These are phyloP conservation scores for Sphagnum tenellum DNA, from an alignment of 225 moss, liverwort and hornwort genomes.

Conservation along the genomic window DNA sequence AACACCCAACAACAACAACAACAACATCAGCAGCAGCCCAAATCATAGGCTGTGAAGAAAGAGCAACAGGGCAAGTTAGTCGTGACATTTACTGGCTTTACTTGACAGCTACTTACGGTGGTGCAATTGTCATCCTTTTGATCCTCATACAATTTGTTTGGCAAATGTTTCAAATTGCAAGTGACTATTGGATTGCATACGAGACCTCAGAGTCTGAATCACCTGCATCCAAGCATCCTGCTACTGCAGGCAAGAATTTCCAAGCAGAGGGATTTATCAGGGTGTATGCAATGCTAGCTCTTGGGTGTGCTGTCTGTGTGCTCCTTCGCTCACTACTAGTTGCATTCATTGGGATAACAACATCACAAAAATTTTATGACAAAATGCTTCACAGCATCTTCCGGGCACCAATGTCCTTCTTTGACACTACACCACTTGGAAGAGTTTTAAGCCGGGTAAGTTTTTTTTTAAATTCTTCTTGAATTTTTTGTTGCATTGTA, in stretches of 20 bases:
- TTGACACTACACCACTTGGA: slow-evolving; percentile 57
- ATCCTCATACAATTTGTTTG: slow-evolving; percentile 31
- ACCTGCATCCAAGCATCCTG: background rate
- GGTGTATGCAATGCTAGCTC: slow-evolving; percentile 28
- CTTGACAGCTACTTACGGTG: slow-evolving; percentile 36
- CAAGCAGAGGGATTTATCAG: slow-evolving; percentile 18
- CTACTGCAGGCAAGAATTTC: slow-evolving; percentile 3
- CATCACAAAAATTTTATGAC: slow-evolving; percentile 33
- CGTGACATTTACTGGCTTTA: slow-evolving; percentile 38
- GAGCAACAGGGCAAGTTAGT: slow-evolving; percentile 45
- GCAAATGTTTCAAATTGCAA: slow-evolving; percentile 47
- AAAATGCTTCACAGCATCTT: slow-evolving; percentile 49
- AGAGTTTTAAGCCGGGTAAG: slow-evolving; percentile 57
- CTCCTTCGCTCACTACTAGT: slow-evolving; percentile 19
- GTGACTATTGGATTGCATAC: slow-evolving; percentile 67
- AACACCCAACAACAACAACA: background rate
- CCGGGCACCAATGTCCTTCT: slow-evolving; percentile 56
- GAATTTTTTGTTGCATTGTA: background rate
- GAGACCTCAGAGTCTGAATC: slow-evolving; percentile 12
- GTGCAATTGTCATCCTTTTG: slow-evolving; percentile 16
- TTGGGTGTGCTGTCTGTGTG: slow-evolving; percentile 23
- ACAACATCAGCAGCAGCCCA: slow-evolving; percentile 7
- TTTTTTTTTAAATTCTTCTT: background rate
- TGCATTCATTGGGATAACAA: slow-evolving; percentile 28
- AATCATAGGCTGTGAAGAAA: slow-evolving; percentile 31